Base-by-base conservation (phyloP, 1,284 basidiomycete genomes). In the Austroboletus novae-zelandiae region DNA sequence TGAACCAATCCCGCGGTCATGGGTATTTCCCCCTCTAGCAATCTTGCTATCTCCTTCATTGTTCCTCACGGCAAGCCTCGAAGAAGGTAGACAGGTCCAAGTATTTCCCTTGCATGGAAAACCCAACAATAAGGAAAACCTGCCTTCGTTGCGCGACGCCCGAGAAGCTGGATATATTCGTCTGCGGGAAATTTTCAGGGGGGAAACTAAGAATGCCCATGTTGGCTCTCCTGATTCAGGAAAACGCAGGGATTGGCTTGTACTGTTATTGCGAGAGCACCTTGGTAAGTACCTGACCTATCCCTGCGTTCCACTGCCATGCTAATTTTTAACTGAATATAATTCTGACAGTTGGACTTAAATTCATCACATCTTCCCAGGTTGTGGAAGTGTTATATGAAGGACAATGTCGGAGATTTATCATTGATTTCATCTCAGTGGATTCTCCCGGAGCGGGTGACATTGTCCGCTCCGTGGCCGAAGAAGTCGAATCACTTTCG, bases 341-440 rank as follows among this genome's bases (percentile, higher is more conserved):
- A 31, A 54, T 56, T 35, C 43, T 27, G 25, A 7, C 7, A 91
- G 90, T 90, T 36, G 86, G 89, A 60, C 71, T 89, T 18, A 87
- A 84, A 64, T 90, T 86, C 62, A 67, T 94, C 51, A 80, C 83
- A 9, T 63, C 73, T 15, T 75, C 75, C 5, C 87, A 89, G 64
- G 72, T 76, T 5, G 57, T 92, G 47, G 76, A 85, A 55, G 71
- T 91, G 29, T 63, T 67, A 15, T 91, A 87, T 63, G 83, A 91
- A 70, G 80, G 83, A 27, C 61, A 64, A 47, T 60, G 65, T 39
- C 79, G 83, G 46, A 72, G 74, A 40, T 86, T 89, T 60, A 64
- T 70, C 18, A 69, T 89, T 39, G 64, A 73, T 46, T 71, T 77
- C 29, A 74, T 85, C 8, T 78, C 74, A 40, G 66, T 71, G 14